Conservation (phyloP, 2,329 filamentous ascomycete species). For the Thelonectria discophora region DNA sequence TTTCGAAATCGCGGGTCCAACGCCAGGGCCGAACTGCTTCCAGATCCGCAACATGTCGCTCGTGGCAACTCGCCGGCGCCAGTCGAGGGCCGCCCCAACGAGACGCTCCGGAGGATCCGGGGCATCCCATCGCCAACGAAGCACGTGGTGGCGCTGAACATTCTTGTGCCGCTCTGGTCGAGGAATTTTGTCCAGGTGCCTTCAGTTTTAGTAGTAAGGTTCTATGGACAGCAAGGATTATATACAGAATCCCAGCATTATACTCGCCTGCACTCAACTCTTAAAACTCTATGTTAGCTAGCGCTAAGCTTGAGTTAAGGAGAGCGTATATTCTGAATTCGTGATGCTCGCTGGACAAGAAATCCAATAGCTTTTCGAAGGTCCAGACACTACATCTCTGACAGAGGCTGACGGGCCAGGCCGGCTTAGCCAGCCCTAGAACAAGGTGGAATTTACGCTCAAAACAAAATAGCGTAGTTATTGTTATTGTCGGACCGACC, state of each 20-base stretch:
- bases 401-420: neutral
- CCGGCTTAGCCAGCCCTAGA: neutral
- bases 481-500: no score
- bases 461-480: no score
- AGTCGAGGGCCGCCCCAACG: slow-evolving; percentile 10
- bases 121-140: slow-evolving; percentile 7
- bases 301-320: slow-evolving; percentile 2
- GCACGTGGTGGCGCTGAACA: neutral
- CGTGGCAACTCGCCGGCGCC: slow-evolving; percentile 1
- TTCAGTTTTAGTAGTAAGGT: neutral
- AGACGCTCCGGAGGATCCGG: neutral
- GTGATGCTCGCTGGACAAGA: slow-evolving; percentile 11
- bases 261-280: neutral
- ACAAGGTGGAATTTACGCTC: no score
- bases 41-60: rapidly evolving
- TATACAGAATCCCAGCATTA: neutral
- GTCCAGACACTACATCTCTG: no score
- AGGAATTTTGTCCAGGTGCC: neutral
- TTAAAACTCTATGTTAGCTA: slow-evolving; percentile 18
- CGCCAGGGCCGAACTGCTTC: neutral
- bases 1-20: rapidly evolving
- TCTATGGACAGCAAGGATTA: neutral
- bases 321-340: slow-evolving; percentile 8
- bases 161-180: neutral
- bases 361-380: neutral